Evolutionary conservation across 352 stramenopile genomes (phyloP), one percentile per base, ranked within the genome.

Genomic region (Phytopythium aichiense): DNA sequence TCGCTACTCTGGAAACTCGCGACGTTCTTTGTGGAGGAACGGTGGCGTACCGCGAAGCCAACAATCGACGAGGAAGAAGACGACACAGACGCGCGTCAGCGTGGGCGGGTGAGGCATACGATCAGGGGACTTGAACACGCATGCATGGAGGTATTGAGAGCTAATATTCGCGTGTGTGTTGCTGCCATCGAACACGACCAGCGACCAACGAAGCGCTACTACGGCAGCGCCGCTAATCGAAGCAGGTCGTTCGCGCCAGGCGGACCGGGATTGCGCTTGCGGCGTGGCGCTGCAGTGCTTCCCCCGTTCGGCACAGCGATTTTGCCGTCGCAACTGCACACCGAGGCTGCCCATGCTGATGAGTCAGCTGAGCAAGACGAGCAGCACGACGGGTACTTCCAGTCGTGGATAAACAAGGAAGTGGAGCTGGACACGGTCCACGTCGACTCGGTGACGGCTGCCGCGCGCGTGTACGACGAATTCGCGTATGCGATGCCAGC

Each of bases 1-100:
- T 74, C 71, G 7, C 63, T 87, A 1, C 31, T 85, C 20, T 86
- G 71, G 73, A 89, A 89, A 22, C 51, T 89, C 20, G 73, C 72
- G 23, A 65, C 77, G 4, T 71, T 84, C 31, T 76, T 80, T 50
- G 65, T 82, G 52, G 43, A 73, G 22, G 70, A 84, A 43, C 83
- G 75, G 69, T 42, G 81, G 23, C 51, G 68, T 55, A 61, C 31
- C 12, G 45, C 40, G 23, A 40, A 48, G 22, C 40, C 66, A 46
- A 45, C 18, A 5, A 56, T 50, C 15, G 25, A 68, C 7, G 74
- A 83, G 45, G 71, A 79, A 49, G 74, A 76, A 13, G 74, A 83
- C 18, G 37, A 48, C 16, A 48, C 55, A 13, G 69, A 76, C 25
- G 63, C 60, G 13, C 66, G 69, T 30, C 69, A 76, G 54, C 69